phyloP scores from a whole-genome alignment of 179 eudicot genomes.

The Silene vulgaris region DNA sequence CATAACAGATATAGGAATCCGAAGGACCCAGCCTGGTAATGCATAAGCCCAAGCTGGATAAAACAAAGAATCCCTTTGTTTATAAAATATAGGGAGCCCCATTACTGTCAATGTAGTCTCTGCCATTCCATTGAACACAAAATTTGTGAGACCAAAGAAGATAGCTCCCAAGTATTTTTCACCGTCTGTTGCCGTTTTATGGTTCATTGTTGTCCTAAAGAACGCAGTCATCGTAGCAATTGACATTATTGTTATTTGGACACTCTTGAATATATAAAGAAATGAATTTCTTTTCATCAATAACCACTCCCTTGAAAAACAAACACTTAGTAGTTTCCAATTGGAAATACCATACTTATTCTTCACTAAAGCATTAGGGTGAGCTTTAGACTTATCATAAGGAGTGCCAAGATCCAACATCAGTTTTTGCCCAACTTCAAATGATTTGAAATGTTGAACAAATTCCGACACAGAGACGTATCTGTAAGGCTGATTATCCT shows the following conservation, averaged over 20 bases:
- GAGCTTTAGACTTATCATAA: constrained; percentile 52
- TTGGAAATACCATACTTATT: constrained; percentile 60
- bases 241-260: constrained; percentile 65
- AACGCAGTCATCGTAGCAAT: constrained; percentile 54
- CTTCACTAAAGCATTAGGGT: constrained; percentile 63
- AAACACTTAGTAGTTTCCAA: constrained; percentile 57
- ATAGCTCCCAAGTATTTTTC: constrained; percentile 64
- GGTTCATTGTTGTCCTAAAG: constrained; percentile 59
- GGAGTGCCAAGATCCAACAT: constrained; percentile 44
- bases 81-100: constrained; percentile 66
- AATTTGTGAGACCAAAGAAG: constrained; percentile 63
- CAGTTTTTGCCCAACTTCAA: constrained; percentile 43
- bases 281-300: constrained; percentile 66
- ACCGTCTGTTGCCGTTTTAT: constrained; percentile 43
- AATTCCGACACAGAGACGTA: constrained; percentile 55
- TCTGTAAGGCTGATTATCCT: constrained; percentile 38
- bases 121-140: constrained; percentile 76
- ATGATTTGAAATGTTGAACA: constrained; percentile 41
- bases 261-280: constrained; percentile 62
- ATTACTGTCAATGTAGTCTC: constrained; percentile 63
- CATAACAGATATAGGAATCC: constrained; percentile 55
- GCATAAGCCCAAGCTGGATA: constrained; percentile 87
- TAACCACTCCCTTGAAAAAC: constrained; percentile 76
- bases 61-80: constrained; percentile 64
- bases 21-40: constrained; percentile 66